Base-by-base conservation (phyloP, 805 yeast genomes). In the Teunomyces atbi region DNA sequence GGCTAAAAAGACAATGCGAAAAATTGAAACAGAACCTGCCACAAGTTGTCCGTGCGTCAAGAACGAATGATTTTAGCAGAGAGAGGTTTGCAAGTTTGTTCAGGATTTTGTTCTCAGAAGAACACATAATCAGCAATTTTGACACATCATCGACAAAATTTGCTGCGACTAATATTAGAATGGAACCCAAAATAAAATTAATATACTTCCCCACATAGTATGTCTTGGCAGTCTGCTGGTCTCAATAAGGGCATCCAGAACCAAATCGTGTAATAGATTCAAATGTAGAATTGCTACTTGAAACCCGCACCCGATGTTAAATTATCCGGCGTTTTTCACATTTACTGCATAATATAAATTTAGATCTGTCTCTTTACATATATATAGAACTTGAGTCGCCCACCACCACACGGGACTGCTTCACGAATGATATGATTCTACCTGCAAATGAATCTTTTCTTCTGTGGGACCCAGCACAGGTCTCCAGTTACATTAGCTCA, bases 391-490 rank as follows among this genome's bases (percentile, higher is more conserved):
- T 20, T n/a, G 6, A 36, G 12, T 21, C 15, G 39, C 12, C 16
- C 10, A 30, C 7, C 29, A n/a, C n/a, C 10, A 23, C 18, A 30
- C 7, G 10, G 16, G 18, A 16, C 11, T 5, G 15, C 21, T 20
- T 13, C 19, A 20, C 33, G 28, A 19, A 36, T 36, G 39, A 12
- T 6, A 47, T 47, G 50, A 26, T 46, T 21, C 36, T 50, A 7
- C 44, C 55, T 2, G 39, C 53, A n/a, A 50, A 48, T 29, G 76
- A 72, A 45, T 59, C 71, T 13, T 71, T 69, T 48, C 59, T 72
- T 36, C 62, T 57, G 48, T 72, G 77, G 77, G 77, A 72, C 48
- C 69, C 76, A 2, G 76, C 73, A 4, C 77, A 72, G 48, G 77
- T 72, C 11, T 58, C 74, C n/a, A 60, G 54, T 42, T 69, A 60